Conservation (phyloP, 495 filamentous ascomycete genomes). For the Oleoguttula mirabilis region DNA sequence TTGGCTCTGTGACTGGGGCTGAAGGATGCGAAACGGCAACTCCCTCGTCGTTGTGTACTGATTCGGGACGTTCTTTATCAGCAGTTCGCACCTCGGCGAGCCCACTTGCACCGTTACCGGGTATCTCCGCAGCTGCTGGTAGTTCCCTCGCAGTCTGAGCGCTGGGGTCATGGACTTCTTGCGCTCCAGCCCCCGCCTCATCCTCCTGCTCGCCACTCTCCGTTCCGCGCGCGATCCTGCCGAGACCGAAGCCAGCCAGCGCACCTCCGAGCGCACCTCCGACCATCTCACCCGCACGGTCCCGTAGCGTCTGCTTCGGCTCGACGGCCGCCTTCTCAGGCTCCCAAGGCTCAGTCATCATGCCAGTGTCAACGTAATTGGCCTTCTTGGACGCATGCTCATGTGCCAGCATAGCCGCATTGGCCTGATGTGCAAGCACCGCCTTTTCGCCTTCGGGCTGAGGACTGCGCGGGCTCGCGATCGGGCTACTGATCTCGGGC, state of each 20-base stretch:
- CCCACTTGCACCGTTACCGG: too few species aligned
- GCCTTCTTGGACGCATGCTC: slow-evolving; percentile 6
- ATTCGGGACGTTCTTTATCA: not conserved
- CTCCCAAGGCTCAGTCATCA: slow-evolving; percentile 73
- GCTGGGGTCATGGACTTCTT: too few species aligned
- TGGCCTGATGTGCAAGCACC: slow-evolving; percentile 4
- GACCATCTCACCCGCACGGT: slow-evolving; percentile 11
- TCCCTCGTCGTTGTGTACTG: too few species aligned
- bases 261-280: slow-evolving; percentile 20
- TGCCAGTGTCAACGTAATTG: slow-evolving; percentile 51
- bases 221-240: too few species aligned
- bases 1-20: too few species aligned
- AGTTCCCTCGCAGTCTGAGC: too few species aligned
- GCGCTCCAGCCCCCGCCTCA: too few species aligned
- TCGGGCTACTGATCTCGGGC: slow-evolving; percentile 14
- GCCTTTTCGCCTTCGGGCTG: slow-evolving; percentile 5
- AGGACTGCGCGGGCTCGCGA: slow-evolving; percentile 2
- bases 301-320: slow-evolving; percentile 5
- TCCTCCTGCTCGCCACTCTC: too few species aligned
- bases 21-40: too few species aligned
- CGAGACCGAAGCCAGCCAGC: slow-evolving; percentile 22
- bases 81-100: slow-evolving; percentile 2
- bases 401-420: slow-evolving; percentile 9
- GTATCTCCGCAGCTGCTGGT: too few species aligned
- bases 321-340: slow-evolving; percentile 28